phyloP scores from a whole-genome alignment of 345 rosid genomes.

The Euphorbia pulcherrima region DNA sequence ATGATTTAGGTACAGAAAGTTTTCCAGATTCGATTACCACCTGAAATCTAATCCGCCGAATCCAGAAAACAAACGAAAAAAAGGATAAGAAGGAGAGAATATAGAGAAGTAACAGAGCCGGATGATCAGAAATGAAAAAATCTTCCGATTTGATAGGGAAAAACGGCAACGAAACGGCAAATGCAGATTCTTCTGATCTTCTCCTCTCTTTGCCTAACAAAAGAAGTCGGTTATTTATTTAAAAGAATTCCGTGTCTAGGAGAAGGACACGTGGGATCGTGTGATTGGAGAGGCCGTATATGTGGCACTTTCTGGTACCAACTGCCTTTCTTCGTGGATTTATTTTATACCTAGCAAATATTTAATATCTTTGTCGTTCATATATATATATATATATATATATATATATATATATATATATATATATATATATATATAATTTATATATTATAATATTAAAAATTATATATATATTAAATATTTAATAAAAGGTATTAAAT shows the following conservation, averaged over 20 bases:
- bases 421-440: too few species aligned
- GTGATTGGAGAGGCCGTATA: neutral
- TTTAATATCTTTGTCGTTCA: too few species aligned
- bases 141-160: neutral
- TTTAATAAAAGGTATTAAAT: too few species aligned
- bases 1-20: conserved; percentile 24
- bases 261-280: conserved; percentile 18
- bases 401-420: too few species aligned
- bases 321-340: neutral
- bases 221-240: conserved; percentile 14
- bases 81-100: conserved; percentile 19
- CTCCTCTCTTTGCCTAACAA: conserved; percentile 42
- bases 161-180: conserved; percentile 22
- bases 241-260: neutral
- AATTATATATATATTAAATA: too few species aligned
- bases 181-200: conserved; percentile 24
- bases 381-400: too few species aligned
- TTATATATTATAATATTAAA: too few species aligned
- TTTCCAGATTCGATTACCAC: neutral
- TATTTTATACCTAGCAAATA: too few species aligned
- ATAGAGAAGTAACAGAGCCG: neutral
- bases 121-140: neutral
- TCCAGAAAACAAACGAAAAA: neutral
- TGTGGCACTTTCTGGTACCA: neutral
- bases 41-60: conserved; percentile 4